A percentile compares a stretch with the other conserved stretches of the same genome.
Conservation (phyloP, 2,329 filamentous ascomycete genomes). For the Cadophora luteo-olivacea region DNA sequence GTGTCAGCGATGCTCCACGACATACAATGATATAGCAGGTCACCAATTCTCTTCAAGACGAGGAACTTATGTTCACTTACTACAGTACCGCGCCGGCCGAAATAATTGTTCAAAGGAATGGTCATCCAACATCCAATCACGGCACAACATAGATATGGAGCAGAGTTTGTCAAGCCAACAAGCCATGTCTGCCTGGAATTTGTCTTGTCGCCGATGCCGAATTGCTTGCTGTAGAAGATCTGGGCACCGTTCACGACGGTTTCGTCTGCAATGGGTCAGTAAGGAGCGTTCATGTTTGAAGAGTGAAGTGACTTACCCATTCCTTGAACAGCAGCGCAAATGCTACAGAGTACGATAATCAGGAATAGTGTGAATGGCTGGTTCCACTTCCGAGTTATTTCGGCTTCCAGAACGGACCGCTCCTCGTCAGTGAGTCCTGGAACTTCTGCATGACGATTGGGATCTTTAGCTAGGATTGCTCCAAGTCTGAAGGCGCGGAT, state of each 20-base stretch:
- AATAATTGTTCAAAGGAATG: slow-evolving; percentile 63
- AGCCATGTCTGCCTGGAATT: slow-evolving; percentile 47
- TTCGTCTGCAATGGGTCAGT: slow-evolving; percentile 53
- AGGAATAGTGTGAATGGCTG: not conserved
- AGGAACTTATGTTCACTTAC: not conserved
- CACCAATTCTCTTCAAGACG: not conserved
- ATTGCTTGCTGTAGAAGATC: slow-evolving; percentile 59
- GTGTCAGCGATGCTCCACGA: not conserved
- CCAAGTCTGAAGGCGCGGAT: slow-evolving; percentile 65
- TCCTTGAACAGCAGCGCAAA: not conserved
- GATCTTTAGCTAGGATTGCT: slow-evolving; percentile 60
- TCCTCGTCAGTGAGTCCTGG: slow-evolving; percentile 64
- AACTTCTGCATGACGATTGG: slow-evolving; percentile 53
- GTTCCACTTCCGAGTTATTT: slow-evolving; percentile 48
- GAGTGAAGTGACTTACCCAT: not conserved
- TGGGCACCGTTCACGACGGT: slow-evolving; percentile 73
- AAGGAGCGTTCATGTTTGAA: not conserved
- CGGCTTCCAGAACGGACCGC: slow-evolving; percentile 60
- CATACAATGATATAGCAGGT: not conserved
- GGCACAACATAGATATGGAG: slow-evolving; percentile 57
- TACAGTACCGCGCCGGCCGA: slow-evolving; percentile 72
- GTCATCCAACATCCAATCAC: slow-evolving; percentile 62
- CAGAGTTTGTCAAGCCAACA: slow-evolving; percentile 69
- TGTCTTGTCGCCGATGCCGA: slow-evolving; percentile 38
- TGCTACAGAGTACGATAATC: not conserved